Evolutionary conservation across 169 alveolate species (phyloP).

Genomic region (Plasmodium gaboni): DNA sequence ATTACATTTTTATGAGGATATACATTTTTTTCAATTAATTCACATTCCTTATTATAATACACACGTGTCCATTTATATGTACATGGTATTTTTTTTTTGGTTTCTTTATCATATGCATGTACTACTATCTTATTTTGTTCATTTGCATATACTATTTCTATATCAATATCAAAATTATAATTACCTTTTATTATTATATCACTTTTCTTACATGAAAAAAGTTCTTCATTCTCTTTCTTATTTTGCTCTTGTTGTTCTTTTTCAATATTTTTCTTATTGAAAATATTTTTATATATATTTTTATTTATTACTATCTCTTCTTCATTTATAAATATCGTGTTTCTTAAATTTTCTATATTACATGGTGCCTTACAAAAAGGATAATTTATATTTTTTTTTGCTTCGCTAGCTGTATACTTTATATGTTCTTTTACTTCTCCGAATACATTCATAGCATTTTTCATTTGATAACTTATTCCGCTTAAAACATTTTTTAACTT

Average conservation of each 20-base stretch:
- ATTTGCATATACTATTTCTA: constrained; percentile 20
- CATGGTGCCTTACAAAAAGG: constrained; percentile 73
- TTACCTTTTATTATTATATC: constrained; percentile 35
- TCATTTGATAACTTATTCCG: constrained; percentile 57
- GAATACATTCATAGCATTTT: constrained; percentile 50
- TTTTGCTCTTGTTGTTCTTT: background rate
- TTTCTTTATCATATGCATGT: constrained; percentile 52
- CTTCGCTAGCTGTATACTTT: constrained; percentile 57
- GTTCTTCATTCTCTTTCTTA: constrained; percentile 9
- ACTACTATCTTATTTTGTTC: constrained; percentile 56
- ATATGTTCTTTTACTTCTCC: constrained; percentile 63
- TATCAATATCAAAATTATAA: constrained; percentile 39
- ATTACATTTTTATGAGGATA: background rate
- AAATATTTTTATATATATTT: constrained; percentile 29
- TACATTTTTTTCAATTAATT: constrained; percentile 5
- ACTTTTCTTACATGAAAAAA: constrained; percentile 29
- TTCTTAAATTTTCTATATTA: constrained; percentile 43
- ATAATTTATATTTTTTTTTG: constrained; percentile 58
- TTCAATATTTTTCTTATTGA: constrained; percentile 10
- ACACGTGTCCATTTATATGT: constrained; percentile 34
- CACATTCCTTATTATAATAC: constrained; percentile 6
- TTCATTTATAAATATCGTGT: constrained; percentile 50
- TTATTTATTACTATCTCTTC: constrained; percentile 55
- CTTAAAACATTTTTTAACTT: constrained; percentile 30
- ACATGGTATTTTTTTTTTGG: constrained; percentile 42